phyloP scores from a whole-genome alignment of 495 filamentous ascomycete species.

The Clavariopsis aquatica region DNA sequence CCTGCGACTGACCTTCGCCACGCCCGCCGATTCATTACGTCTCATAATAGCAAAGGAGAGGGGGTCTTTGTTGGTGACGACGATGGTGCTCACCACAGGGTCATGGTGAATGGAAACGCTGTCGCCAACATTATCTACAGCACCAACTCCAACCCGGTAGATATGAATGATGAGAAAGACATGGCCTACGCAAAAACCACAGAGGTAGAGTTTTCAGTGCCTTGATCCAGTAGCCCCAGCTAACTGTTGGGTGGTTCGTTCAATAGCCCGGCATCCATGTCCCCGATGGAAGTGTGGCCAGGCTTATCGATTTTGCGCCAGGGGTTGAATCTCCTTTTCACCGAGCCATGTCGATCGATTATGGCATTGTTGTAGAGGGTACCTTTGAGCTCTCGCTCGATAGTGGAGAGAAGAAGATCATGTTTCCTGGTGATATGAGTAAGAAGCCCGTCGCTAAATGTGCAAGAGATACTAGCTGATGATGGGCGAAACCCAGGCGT shows the following conservation, averaged over 20 bases:
- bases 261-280: slow-evolving; percentile 20
- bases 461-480: background rate
- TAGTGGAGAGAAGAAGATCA: slow-evolving; percentile 36
- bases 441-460: background rate
- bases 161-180: slow-evolving; percentile 28
- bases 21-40: slow-evolving; percentile 13
- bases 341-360: slow-evolving; percentile 41
- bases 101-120: background rate
- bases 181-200: slow-evolving; percentile 9
- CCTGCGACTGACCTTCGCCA: slow-evolving; percentile 3
- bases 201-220: background rate
- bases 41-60: slow-evolving; percentile 13
- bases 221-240: background rate
- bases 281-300: slow-evolving; percentile 23
- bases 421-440: slow-evolving; percentile 39
- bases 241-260: background rate
- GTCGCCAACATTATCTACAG: slow-evolving; percentile 35
- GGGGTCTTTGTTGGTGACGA: slow-evolving; percentile 3
- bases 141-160: slow-evolving; percentile 36
- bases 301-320: slow-evolving; percentile 32
- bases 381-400: slow-evolving; percentile 42
- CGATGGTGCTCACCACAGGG: background rate
- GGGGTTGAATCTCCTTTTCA: slow-evolving; percentile 41
- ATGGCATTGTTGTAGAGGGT: slow-evolving; percentile 43
- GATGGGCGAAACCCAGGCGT: slow-evolving; percentile 16